Conservation (phyloP, 257 asterid species). For the Verbena officinalis region DNA sequence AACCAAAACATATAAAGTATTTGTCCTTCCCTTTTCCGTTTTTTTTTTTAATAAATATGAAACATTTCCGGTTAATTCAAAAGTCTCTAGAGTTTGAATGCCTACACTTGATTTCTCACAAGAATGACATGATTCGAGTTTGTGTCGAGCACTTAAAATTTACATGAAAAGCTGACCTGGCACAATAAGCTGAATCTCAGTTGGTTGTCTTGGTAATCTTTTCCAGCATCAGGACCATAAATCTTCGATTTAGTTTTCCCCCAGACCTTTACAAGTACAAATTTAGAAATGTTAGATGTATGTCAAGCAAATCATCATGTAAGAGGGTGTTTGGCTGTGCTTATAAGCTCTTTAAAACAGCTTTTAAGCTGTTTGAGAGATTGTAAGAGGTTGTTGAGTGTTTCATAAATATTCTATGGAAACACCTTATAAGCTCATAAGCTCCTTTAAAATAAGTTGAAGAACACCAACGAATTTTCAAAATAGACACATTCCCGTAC, state of each 20-base stretch:
- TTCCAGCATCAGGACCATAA: conserved; percentile 87
- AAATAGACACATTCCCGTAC: no score
- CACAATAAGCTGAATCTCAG: conserved; percentile 84
- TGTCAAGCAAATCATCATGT: not conserved
- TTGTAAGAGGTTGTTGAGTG: no score
- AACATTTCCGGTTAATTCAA: not conserved
- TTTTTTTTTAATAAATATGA: not conserved
- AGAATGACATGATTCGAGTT: not conserved
- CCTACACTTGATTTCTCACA: not conserved
- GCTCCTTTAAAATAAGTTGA: no score
- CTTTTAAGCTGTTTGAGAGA: no score
- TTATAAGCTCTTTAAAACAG: no score
- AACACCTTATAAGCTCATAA: no score
- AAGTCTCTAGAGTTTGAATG: not conserved
- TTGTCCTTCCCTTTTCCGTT: not conserved
- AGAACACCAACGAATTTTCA: no score
- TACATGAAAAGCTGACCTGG: conserved; percentile 51
- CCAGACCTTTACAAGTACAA: conserved; percentile 57
- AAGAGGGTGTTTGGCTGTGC: no score
- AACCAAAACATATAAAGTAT: not conserved
- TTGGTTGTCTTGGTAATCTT: conserved; percentile 80
- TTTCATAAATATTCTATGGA: no score
- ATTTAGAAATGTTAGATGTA: conserved; percentile 20
- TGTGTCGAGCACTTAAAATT: not conserved
- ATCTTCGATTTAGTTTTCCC: conserved; percentile 85